These are phyloP conservation scores for Rhizoclosmatium globosum DNA, from an alignment of 192 early-diverging fungal genomes.

Conservation along the genomic window DNA sequence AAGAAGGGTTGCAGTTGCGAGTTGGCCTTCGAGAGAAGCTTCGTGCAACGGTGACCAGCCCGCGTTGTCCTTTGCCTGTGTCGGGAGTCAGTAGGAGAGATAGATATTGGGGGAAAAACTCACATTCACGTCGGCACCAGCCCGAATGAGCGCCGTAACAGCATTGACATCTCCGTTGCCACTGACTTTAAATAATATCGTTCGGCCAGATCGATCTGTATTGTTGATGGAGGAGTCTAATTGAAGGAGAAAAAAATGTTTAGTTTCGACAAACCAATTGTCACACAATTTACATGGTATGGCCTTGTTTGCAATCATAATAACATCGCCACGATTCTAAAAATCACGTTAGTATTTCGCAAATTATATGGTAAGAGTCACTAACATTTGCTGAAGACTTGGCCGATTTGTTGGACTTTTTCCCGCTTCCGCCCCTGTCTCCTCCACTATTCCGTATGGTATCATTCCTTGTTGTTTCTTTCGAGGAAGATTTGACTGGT, in stretches of 20 bases:
- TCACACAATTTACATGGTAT: slow-evolving; percentile 5
- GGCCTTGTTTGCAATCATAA: slow-evolving; percentile 39
- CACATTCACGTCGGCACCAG: slow-evolving; percentile 60
- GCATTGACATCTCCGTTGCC: slow-evolving; percentile 49
- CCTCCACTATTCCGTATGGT: not conserved
- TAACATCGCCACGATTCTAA: slow-evolving; percentile 20
- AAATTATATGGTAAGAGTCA: too few species aligned
- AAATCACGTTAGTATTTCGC: not conserved
- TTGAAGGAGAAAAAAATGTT: not conserved
- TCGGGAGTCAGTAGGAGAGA: not conserved
- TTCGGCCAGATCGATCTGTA: slow-evolving; percentile 55
- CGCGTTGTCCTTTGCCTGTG: slow-evolving; percentile 55
- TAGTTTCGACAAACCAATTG: not conserved
- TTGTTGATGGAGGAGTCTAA: slow-evolving; percentile 45
- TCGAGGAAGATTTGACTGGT: too few species aligned
- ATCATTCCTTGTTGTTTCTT: not conserved
- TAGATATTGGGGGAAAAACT: not conserved
- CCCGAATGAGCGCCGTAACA: slow-evolving; percentile 46
- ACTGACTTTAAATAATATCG: slow-evolving; percentile 55
- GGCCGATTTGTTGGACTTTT: not conserved
- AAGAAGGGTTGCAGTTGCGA: slow-evolving; percentile 49
- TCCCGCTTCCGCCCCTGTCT: not conserved
- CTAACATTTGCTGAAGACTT: not conserved
- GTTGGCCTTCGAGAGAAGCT: slow-evolving; percentile 57
- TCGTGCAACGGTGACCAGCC: slow-evolving; percentile 68